Evolutionary conservation across 2,329 filamentous ascomycete species (phyloP), one percentile per base, ranked within the genome.

Genomic region (Emmonsiellopsis sp.): DNA sequence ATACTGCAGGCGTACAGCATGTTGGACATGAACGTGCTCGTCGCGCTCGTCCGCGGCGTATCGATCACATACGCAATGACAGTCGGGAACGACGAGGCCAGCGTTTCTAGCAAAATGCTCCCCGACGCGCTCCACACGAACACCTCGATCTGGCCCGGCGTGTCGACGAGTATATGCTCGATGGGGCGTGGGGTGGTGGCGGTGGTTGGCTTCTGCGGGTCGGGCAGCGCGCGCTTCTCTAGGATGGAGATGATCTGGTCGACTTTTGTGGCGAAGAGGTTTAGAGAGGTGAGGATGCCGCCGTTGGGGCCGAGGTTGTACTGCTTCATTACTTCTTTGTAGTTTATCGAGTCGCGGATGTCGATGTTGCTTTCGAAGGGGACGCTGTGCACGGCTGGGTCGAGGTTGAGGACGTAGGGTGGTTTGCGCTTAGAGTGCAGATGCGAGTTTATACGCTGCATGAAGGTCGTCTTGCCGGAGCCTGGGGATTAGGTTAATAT

Each of bases 1-100:
- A 98, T 98, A 56, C 88, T 95, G 77, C 93, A 97, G 21, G 93
- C 93, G 71, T 98, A 98, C 43, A 98, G 84, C 93, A 98, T 98
- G 73, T 98, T 98, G 68, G 88, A 94, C 93, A 98, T 98, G 72
- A 98, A 98, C 0, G 93, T 98, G 58, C 87, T 91, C 0, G 93
- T 97, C 40, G 89, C 95, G 37, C 87, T 84, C 11, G 91, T 95
- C 52, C 93, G 84, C 3, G 94, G 93, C 1, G 93, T 98, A 71
- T 98, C 93, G 70, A 98, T 95, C 55, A 98, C 82, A 72, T 97
- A 98, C 53, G 93, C 93, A 62, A 98, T 89, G 42, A 98, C 89
- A 0, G 94, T 98, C 0, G 94, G 93, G 67, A 98, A 97, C 0
- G 87, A 90, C 3, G 88, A 93, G 0, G 94, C 93, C 49, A 98